Evolutionary conservation across 2,329 filamentous ascomycete species (phyloP).

Genomic region (Neofusicoccum laricinum): DNA sequence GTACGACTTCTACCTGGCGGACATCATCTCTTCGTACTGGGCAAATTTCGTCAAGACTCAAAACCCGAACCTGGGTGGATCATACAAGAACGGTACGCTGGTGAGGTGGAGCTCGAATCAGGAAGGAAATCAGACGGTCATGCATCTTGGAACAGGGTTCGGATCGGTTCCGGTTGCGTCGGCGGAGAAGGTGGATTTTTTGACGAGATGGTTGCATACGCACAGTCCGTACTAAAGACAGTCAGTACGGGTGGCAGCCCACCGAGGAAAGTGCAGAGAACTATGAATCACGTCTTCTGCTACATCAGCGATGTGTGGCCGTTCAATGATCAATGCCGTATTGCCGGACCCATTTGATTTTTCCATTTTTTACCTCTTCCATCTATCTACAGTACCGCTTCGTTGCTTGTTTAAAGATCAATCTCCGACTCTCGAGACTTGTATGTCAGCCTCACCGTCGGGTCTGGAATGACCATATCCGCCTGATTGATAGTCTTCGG

Average conservation of each 20-base stretch:
- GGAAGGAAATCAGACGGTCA: neutral
- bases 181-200: neutral
- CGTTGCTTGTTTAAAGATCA: neutral
- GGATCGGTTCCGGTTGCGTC: neutral
- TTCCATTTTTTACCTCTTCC: too few relatives aligned
- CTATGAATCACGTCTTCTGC: too few relatives aligned
- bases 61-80: constrained; percentile 20
- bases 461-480: neutral
- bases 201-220: neutral
- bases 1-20: constrained; percentile 30
- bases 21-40: constrained; percentile 34
- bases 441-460: neutral
- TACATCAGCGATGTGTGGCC: too few relatives aligned
- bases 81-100: neutral
- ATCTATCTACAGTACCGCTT: too few relatives aligned
- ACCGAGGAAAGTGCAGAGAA: too few relatives aligned
- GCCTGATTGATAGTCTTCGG: neutral
- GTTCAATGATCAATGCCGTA: too few relatives aligned
- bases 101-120: neutral
- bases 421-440: neutral
- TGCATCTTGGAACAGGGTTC: neutral
- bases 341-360: too few relatives aligned
- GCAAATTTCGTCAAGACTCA: constrained; percentile 35
- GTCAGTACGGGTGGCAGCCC: too few relatives aligned
- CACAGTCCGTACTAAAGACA: neutral